Base-by-base conservation (phyloP, 306 rosid genomes). In the Alnus glutinosa region DNA sequence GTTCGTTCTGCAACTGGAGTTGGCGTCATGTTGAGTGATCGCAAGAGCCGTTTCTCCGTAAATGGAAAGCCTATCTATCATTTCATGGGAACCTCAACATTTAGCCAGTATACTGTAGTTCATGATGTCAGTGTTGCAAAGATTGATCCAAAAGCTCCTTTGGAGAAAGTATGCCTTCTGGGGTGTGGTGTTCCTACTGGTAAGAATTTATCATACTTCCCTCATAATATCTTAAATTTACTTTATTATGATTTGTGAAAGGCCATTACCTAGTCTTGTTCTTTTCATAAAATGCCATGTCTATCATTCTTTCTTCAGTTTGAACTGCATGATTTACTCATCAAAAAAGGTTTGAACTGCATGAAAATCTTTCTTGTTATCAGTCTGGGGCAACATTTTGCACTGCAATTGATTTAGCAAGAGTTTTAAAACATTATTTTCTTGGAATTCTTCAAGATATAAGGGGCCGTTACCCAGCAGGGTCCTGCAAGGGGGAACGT, bases 81-180 rank as follows among this genome's bases (percentile, higher is more conserved):
- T 82, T 94, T 94, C 78, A 94, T 94, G 98, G 98, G 98, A 77
- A 94, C 97, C 63, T 94, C 97, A n/a, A 92, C 97, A 13, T 94
- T 94, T 80, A 94, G 97, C 88, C 97, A 94, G 77, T 94, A 89
- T 80, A 94, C 98, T 3, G 98, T 94, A 83, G 94, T 94, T 67
- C 98, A 94, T 77, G 97, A 90, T 89, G 98, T 94, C 64, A 90
- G 98, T 58, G 97, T 94, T 13, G 98, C 97, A 75, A 94, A 94
- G 89, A 90, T 92, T 74, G 89, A 94, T 78, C 94, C 93, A 3
- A 63, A 4, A 13, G 98, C 98, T 82, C 94, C 98, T 64, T 71
- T 92, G 76, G 97, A 90, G 1, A 94, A 92, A 88, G 97, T 94
- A n/a, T 94, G 97, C 83, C 97, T 92, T 74, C 98, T 94, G 50